These are phyloP conservation scores for Neurospora sp. DNA, from an alignment of 495 filamentous ascomycete genomes.

Conservation along the genomic window DNA sequence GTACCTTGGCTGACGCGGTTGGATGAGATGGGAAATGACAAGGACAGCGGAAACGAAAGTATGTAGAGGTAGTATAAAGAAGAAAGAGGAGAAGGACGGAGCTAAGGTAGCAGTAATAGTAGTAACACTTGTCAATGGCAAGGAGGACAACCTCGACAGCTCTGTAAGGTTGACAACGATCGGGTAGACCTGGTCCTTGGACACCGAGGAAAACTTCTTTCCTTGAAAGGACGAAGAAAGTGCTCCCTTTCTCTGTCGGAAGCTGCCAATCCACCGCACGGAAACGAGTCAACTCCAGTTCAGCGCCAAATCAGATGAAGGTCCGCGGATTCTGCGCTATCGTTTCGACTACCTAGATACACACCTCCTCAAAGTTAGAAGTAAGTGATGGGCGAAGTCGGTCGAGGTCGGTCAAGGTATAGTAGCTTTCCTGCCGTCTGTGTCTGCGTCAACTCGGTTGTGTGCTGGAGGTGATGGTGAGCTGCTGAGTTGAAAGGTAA, in stretches of 20 bases:
- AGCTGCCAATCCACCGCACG: not conserved
- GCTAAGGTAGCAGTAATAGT: not conserved
- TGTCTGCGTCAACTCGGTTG: not conserved
- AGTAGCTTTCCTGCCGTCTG: not conserved
- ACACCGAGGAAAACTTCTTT: conserved; percentile 5
- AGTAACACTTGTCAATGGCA: conserved; percentile 21
- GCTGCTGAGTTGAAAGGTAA: not conserved
- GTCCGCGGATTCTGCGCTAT: not conserved
- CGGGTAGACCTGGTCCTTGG: conserved; percentile 1
- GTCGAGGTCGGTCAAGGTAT: not conserved
- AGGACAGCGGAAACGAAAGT: not conserved
- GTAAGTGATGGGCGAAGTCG: not conserved
- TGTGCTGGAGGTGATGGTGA: not conserved
- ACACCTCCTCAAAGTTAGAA: not conserved
- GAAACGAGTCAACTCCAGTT: not conserved
- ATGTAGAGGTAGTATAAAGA: not conserved
- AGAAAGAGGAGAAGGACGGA: conserved; percentile 1
- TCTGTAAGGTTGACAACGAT: not conserved
- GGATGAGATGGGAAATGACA: not conserved
- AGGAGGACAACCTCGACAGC: conserved; percentile 8
- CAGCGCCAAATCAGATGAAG: not conserved
- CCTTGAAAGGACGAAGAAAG: conserved; percentile 4
- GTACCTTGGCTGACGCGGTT: not conserved
- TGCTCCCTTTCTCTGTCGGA: not conserved
- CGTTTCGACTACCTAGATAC: not conserved